Conservation (phyloP, 164 flowering plant genomes). For the Nymphaea thermarum region DNA sequence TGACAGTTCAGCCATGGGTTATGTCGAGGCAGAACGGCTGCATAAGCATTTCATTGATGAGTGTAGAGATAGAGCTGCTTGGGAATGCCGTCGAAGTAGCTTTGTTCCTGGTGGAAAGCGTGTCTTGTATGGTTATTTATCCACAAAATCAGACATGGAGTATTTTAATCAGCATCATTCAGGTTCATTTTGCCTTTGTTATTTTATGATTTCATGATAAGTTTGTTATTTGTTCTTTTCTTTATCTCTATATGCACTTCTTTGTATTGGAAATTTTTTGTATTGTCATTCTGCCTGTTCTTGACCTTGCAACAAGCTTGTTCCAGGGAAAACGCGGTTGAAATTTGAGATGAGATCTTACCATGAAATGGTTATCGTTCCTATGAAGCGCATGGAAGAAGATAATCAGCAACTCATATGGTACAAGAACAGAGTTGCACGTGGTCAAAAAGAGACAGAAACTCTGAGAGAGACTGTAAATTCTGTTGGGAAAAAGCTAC, state of each 20-base stretch:
- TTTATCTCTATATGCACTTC: background rate
- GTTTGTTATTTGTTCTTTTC: background rate
- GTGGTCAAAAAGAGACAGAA: conserved; percentile 30
- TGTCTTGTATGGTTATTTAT: conserved; percentile 78
- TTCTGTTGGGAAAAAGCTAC: conserved; percentile 38
- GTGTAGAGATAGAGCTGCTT: conserved; percentile 54
- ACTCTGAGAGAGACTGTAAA: conserved; percentile 43
- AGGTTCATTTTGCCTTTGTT: conserved; percentile 28
- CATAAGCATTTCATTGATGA: conserved; percentile 58
- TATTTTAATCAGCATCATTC: conserved; percentile 61
- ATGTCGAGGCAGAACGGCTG: conserved; percentile 76
- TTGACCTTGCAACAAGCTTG: background rate
- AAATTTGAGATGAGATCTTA: conserved; percentile 77
- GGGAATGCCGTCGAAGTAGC: conserved; percentile 36
- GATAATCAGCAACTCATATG: conserved; percentile 64
- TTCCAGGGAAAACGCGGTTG: conserved; percentile 56
- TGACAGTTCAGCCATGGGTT: conserved; percentile 67
- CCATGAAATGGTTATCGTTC: conserved; percentile 60
- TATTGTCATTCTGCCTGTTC: background rate
- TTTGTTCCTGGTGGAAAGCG: conserved; percentile 74
- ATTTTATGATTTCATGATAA: background rate
- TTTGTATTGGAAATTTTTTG: background rate
- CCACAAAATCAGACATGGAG: conserved; percentile 55
- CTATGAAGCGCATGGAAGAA: conserved; percentile 66
- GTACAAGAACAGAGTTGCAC: conserved; percentile 37